A percentile compares a stretch with the other conserved stretches of the same genome.
Conservation (phyloP, 495 filamentous ascomycete genomes). For the Chlorociboria aeruginascens region DNA sequence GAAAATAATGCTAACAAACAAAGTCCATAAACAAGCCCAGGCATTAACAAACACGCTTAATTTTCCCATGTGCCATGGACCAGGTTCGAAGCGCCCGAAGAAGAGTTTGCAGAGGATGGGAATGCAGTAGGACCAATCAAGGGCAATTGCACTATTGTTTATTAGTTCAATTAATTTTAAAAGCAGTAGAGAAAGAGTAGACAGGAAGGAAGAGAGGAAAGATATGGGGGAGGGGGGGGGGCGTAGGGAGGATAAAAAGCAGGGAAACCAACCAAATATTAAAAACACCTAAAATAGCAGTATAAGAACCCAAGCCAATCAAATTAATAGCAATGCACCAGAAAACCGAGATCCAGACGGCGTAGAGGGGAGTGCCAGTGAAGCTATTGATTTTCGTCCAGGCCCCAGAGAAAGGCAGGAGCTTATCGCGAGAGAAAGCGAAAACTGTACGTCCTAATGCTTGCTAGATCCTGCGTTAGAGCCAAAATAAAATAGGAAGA, state of each 20-base stretch:
- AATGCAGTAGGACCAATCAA: slow-evolving; percentile 53
- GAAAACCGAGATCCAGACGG: slow-evolving; percentile 47
- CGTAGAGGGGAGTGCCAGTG: slow-evolving; percentile 47
- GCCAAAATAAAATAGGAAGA: not conserved
- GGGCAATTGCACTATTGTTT: slow-evolving; percentile 33
- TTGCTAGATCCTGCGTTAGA: slow-evolving; percentile 22
- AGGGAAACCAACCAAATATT: slow-evolving; percentile 32
- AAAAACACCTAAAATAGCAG: slow-evolving; percentile 50
- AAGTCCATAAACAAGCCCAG: slow-evolving; percentile 45
- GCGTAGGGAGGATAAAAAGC: not conserved
- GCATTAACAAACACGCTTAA: slow-evolving; percentile 33
- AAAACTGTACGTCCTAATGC: slow-evolving; percentile 49
- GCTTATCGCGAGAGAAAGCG: slow-evolving; percentile 47
- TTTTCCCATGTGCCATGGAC: slow-evolving; percentile 48
- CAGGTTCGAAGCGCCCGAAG: slow-evolving; percentile 43
- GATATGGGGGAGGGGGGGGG: too few relatives aligned
- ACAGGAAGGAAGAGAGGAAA: too few relatives aligned
- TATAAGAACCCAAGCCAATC: slow-evolving; percentile 49
- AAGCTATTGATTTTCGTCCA: slow-evolving; percentile 42
- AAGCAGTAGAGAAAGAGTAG: not conserved
- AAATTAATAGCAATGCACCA: slow-evolving; percentile 49
- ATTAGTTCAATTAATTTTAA: not conserved
- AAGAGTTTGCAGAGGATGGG: slow-evolving; percentile 49
- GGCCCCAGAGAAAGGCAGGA: slow-evolving; percentile 40
- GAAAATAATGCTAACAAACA: slow-evolving; percentile 49